Evolutionary conservation across 495 filamentous ascomycete genomes (phyloP).

Genomic region (Chaetomium fimeti): DNA sequence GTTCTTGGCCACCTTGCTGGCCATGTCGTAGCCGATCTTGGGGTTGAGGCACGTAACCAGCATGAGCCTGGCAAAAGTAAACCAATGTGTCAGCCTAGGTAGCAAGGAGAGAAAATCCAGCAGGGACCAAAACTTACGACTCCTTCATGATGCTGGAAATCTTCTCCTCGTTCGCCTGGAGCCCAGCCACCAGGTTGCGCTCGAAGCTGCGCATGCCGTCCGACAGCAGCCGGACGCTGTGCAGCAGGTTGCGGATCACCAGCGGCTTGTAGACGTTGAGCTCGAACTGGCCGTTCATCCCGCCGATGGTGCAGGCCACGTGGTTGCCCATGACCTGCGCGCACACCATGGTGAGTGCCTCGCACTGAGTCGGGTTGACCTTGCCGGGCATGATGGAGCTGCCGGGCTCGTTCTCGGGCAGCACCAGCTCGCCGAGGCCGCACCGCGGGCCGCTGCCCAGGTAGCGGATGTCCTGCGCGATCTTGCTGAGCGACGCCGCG

Average conservation of each 20-base stretch:
- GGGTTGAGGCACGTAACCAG: constrained; percentile 97
- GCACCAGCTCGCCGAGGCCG: constrained; percentile 85
- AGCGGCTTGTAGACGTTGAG: constrained; percentile 99
- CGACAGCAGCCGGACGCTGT: constrained; percentile 79
- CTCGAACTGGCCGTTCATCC: constrained; percentile 98
- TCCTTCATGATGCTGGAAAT: constrained; percentile 87
- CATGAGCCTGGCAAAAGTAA: constrained; percentile 67
- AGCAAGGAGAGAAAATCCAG: background rate
- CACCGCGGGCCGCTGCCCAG: constrained; percentile 94
- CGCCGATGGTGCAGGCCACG: constrained; percentile 82
- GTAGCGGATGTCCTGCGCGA: constrained; percentile 96
- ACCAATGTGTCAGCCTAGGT: constrained; percentile 21
- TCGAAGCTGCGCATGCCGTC: constrained; percentile 95
- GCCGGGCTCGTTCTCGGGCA: constrained; percentile 97
- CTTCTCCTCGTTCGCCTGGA: constrained; percentile 88
- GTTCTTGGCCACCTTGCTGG: constrained; percentile 97
- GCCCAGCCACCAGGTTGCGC: constrained; percentile 83
- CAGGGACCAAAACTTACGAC: constrained; percentile 46
- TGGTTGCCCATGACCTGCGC: constrained; percentile 98
- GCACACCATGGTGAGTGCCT: constrained; percentile 97
- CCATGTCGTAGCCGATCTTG: constrained; percentile 98
- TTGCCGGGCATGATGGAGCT: constrained; percentile 99
- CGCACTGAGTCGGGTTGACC: constrained; percentile 98
- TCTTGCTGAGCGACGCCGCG: constrained; percentile 91
- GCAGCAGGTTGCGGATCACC: constrained; percentile 89